These are phyloP conservation scores for Bremia lactucae DNA, from an alignment of 352 stramenopile species.

Conservation along the genomic window DNA sequence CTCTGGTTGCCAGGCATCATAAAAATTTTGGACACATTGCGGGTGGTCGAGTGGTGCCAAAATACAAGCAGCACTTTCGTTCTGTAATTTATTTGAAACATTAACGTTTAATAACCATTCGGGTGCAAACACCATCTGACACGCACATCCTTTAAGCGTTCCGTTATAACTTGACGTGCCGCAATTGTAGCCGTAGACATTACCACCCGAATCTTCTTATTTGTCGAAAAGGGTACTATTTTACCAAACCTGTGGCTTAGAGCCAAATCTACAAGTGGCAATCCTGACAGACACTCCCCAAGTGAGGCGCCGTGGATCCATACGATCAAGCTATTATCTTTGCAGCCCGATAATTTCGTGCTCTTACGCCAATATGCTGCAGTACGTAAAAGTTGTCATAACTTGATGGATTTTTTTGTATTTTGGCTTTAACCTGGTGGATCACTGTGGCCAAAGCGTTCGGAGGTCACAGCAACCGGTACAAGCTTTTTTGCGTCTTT, in stretches of 20 bases:
- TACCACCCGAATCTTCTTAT: slow-evolving; percentile 30
- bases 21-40: slow-evolving; percentile 41
- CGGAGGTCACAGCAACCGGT: slow-evolving; percentile 18
- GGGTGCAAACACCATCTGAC: too few relatives aligned
- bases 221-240: slow-evolving; percentile 1
- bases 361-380: slow-evolving; percentile 14
- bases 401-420: background rate
- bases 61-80: slow-evolving; percentile 26
- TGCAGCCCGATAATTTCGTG: background rate
- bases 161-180: slow-evolving; percentile 32
- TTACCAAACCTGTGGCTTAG: slow-evolving; percentile 13
- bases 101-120: too few relatives aligned
- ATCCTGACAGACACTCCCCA: slow-evolving; percentile 55
- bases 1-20: slow-evolving; percentile 49
- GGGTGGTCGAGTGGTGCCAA: slow-evolving; percentile 60
- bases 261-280: slow-evolving; percentile 49
- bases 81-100: too few relatives aligned
- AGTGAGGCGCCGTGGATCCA: slow-evolving; percentile 75
- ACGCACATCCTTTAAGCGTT: slow-evolving; percentile 16
- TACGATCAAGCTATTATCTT: slow-evolving; percentile 20
- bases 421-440: slow-evolving; percentile 19
- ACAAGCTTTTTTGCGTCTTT: slow-evolving; percentile 41
- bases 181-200: slow-evolving; percentile 60
- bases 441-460: slow-evolving; percentile 44
- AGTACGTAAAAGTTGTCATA: background rate